Evolutionary conservation across 306 rosid species (phyloP).

Genomic region (Leucaena leucocephala): DNA sequence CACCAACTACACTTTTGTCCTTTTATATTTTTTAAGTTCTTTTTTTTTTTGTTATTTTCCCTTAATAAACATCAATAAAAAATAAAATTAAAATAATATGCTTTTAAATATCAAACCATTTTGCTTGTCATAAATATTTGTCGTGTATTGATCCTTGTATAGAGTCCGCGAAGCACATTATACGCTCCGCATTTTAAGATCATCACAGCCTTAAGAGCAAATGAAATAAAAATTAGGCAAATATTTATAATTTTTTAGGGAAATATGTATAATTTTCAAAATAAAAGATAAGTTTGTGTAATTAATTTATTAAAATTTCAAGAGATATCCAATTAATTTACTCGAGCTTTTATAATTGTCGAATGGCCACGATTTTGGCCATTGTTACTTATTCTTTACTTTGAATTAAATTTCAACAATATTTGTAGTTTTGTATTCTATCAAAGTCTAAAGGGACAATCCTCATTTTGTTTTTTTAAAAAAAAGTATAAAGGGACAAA

Average conservation of each 20-base stretch:
- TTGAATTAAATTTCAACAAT: no score
- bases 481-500: no score
- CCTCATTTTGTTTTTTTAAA: no score
- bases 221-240: neutral
- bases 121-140: conserved; percentile 81
- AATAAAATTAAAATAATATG: neutral
- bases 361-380: neutral
- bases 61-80: conserved; percentile 5
- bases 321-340: neutral
- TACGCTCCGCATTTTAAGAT: conserved; percentile 66
- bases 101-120: conserved; percentile 64
- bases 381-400: neutral
- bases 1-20: no score
- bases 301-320: neutral
- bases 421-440: no score
- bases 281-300: neutral
- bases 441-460: no score
- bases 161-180: conserved; percentile 63
- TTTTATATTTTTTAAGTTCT: no score
- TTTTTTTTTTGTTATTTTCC: no score
- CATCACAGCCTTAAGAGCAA: conserved; percentile 78
- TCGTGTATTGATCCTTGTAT: conserved; percentile 67
- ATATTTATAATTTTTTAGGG: no score
- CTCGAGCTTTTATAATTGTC: neutral
- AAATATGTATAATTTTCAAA: no score